Percentiles rank a stretch among this genome's conserved stretches.
These are phyloP conservation scores for Byssochlamys sp. DNA, from an alignment of 2,329 filamentous ascomycete genomes.

Conservation along the genomic window DNA sequence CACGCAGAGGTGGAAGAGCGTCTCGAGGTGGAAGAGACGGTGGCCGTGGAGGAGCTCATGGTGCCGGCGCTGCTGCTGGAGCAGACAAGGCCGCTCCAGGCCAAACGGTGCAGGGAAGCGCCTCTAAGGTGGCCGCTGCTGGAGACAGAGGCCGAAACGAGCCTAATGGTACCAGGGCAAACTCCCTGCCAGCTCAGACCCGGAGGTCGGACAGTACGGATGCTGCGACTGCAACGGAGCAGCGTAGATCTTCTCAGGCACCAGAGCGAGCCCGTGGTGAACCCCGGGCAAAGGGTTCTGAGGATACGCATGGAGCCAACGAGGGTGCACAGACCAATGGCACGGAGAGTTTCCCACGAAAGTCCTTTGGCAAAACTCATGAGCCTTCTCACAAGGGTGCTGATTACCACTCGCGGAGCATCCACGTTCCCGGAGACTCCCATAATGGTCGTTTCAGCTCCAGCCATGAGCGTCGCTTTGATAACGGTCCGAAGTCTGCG, in stretches of 20 bases:
- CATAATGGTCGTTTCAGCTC: slow-evolving; percentile 22
- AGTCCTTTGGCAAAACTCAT: slow-evolving; percentile 24
- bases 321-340: slow-evolving; percentile 21
- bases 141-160: slow-evolving; percentile 29
- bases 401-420: slow-evolving; percentile 19
- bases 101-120: slow-evolving; percentile 16
- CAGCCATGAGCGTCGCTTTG: slow-evolving; percentile 28
- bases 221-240: slow-evolving; percentile 17
- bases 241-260: slow-evolving; percentile 23
- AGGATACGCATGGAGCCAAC: slow-evolving; percentile 16
- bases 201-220: slow-evolving; percentile 29
- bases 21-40: slow-evolving; percentile 47
- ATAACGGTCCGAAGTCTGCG: slow-evolving; percentile 29
- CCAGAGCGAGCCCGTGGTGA: slow-evolving; percentile 22
- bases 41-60: slow-evolving; percentile 36
- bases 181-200: slow-evolving; percentile 30
- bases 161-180: slow-evolving; percentile 26
- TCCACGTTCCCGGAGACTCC: slow-evolving; percentile 21
- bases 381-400: slow-evolving; percentile 19
- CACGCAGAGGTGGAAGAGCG: slow-evolving; percentile 46
- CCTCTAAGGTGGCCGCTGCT: slow-evolving; percentile 20
- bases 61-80: slow-evolving; percentile 16
- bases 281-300: slow-evolving; percentile 19
- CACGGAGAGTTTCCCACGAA: slow-evolving; percentile 22
- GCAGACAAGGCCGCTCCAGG: slow-evolving; percentile 25